Conservation (phyloP, 768 basidiomycete genomes). For the Naematelia aurantialba region DNA sequence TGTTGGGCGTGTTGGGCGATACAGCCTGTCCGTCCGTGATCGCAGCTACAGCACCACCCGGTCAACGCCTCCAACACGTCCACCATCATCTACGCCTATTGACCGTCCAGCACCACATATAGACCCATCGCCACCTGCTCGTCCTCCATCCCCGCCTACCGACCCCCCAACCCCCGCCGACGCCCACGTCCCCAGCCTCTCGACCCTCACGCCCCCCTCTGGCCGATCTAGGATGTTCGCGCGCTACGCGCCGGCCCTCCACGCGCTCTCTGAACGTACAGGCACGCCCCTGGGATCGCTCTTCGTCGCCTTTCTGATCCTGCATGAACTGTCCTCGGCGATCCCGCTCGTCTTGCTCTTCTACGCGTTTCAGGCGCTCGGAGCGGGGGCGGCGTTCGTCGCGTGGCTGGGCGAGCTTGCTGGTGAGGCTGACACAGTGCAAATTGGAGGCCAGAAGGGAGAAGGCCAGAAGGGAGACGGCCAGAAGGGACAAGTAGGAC, state of each 20-base stretch:
- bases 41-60: too few species aligned
- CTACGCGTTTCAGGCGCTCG: conserved; percentile 63
- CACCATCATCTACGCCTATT: too few species aligned
- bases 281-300: conserved; percentile 74
- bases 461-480: conserved; percentile 6
- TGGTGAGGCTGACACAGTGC: conserved; percentile 2
- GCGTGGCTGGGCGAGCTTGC: conserved; percentile 31
- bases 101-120: background rate
- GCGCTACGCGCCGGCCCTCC: conserved; percentile 56
- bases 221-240: background rate
- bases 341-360: conserved; percentile 71
- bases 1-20: too few species aligned
- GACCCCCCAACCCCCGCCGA: background rate
- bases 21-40: too few species aligned
- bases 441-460: background rate
- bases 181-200: background rate
- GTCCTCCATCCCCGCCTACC: background rate
- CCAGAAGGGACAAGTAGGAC: conserved; percentile 3
- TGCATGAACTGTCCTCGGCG: conserved; percentile 82
- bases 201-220: background rate
- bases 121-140: background rate
- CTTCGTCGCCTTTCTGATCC: conserved; percentile 68
- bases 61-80: too few species aligned
- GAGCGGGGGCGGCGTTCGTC: conserved; percentile 67
- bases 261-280: conserved; percentile 63